These are phyloP conservation scores for Phytopythium litorale DNA, from an alignment of 352 stramenopile species.

Conservation along the genomic window DNA sequence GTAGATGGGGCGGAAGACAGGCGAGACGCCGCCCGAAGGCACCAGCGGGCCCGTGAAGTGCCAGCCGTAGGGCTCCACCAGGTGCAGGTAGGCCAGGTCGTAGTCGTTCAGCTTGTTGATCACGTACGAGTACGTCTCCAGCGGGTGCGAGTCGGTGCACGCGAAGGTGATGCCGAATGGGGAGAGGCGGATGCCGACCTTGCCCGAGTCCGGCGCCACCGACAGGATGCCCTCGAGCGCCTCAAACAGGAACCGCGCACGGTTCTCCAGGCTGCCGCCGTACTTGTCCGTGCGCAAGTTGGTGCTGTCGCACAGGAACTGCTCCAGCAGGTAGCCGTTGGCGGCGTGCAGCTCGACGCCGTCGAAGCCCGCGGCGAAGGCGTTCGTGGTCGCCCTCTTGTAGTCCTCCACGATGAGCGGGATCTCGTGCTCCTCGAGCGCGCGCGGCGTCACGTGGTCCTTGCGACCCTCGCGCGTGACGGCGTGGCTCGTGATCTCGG, in stretches of 20 bases:
- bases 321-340: constrained; percentile 90
- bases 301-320: constrained; percentile 72
- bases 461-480: constrained; percentile 30
- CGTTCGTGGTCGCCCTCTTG: constrained; percentile 43
- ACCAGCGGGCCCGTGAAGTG: constrained; percentile 12
- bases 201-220: constrained; percentile 14
- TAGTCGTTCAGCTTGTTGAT: constrained; percentile 24
- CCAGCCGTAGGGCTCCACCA: constrained; percentile 32
- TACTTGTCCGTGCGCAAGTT: constrained; percentile 85
- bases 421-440: constrained; percentile 74
- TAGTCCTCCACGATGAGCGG: constrained; percentile 63
- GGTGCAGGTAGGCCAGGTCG: constrained; percentile 34
- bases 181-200: constrained; percentile 19
- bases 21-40: constrained; percentile 26
- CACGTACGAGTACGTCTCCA: constrained; percentile 26
- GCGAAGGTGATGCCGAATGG: constrained; percentile 27
- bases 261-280: constrained; percentile 77
- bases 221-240: constrained; percentile 40
- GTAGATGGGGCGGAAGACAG: constrained; percentile 34
- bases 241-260: constrained; percentile 62
- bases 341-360: constrained; percentile 88
- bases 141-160: constrained; percentile 23
- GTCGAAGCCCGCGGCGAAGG: constrained; percentile 83
- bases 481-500: constrained; percentile 20
- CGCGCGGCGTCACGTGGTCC: constrained; percentile 38